Percentiles rank a stretch among this genome's conserved stretches.
phyloP scores from a whole-genome alignment of 164 flowering plant species.

The Akebia trifoliata region DNA sequence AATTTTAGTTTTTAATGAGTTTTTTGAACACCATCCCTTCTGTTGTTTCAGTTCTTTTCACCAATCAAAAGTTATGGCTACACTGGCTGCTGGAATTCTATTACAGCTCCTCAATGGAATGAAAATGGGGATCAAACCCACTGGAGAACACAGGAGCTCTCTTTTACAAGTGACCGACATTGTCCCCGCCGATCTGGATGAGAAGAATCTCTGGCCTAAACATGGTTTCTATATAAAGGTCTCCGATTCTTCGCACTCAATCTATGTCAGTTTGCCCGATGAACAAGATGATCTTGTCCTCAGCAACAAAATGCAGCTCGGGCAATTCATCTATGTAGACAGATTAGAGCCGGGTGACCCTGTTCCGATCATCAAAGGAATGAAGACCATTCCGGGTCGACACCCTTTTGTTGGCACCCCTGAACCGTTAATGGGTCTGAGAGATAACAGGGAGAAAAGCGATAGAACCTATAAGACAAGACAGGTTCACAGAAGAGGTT shows the following conservation, averaged over 20 bases:
- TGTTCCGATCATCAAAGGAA: conserved; percentile 69
- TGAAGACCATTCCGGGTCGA: conserved; percentile 80
- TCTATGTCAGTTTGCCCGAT: conserved; percentile 70
- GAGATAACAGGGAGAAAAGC: conserved; percentile 41
- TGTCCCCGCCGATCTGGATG: conserved; percentile 90
- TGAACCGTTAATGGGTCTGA: conserved; percentile 72
- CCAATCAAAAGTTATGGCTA: conserved; percentile 43
- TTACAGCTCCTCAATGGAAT: conserved; percentile 76
- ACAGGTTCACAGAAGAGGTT: conserved; percentile 49
- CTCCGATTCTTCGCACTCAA: conserved; percentile 90
- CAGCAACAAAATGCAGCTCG: conserved; percentile 88
- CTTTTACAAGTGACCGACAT: conserved; percentile 91
- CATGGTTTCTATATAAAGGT: conserved; percentile 87
- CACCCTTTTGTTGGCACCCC: conserved; percentile 94
- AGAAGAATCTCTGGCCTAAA: conserved; percentile 76
- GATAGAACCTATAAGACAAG: conserved; percentile 12
- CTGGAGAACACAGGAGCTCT: conserved; percentile 79
- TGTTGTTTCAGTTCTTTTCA: conserved; percentile 1
- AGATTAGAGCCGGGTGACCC: conserved; percentile 87
- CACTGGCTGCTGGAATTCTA: conserved; percentile 78
- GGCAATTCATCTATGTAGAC: conserved; percentile 88
- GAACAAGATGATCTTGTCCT: conserved; percentile 90
- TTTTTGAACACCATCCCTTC: background rate
- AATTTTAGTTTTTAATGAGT: background rate
- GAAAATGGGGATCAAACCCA: conserved; percentile 68